These are phyloP conservation scores for Pichia cactophila DNA, from an alignment of 1,139 yeast species.

Conservation along the genomic window DNA sequence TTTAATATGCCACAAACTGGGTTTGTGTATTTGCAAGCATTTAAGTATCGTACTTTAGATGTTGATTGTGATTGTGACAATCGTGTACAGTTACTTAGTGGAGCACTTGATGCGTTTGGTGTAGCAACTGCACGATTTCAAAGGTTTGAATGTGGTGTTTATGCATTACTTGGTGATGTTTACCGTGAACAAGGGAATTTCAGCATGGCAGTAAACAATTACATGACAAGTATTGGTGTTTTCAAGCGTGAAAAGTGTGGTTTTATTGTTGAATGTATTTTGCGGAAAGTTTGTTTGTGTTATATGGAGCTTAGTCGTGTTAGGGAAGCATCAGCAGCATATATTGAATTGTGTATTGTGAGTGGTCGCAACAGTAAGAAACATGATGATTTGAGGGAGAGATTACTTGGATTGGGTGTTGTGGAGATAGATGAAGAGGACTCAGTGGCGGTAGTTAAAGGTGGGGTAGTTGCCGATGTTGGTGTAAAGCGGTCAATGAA, in stretches of 20 bases:
- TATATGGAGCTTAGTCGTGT: constrained; percentile 26
- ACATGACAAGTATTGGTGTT: constrained; percentile 29
- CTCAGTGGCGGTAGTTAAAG: neutral
- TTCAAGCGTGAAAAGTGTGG: constrained; percentile 31
- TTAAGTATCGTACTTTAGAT: constrained; percentile 24
- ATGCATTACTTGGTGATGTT: constrained; percentile 45
- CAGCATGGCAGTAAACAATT: constrained; percentile 37
- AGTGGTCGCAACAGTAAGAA: neutral
- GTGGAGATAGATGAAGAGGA: neutral
- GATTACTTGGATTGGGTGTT: constrained; percentile 6
- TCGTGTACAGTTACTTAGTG: constrained; percentile 30
- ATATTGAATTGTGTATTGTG: constrained; percentile 4
- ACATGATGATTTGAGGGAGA: constrained; percentile 1
- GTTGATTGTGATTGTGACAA: constrained; percentile 20
- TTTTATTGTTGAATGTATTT: constrained; percentile 22
- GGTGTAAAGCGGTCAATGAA: constrained; percentile 13
- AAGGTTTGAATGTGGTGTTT: constrained; percentile 35
- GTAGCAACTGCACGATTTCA: constrained; percentile 28
- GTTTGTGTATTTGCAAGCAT: constrained; percentile 36
- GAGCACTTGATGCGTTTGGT: constrained; percentile 31
- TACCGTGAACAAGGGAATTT: constrained; percentile 29
- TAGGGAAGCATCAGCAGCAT: constrained; percentile 23
- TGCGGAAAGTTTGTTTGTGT: constrained; percentile 30
- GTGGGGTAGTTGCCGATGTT: constrained; percentile 23
- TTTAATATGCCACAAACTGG: constrained; percentile 40